Base-by-base conservation (phyloP, 768 basidiomycete species). In the Trametes cingulata region DNA sequence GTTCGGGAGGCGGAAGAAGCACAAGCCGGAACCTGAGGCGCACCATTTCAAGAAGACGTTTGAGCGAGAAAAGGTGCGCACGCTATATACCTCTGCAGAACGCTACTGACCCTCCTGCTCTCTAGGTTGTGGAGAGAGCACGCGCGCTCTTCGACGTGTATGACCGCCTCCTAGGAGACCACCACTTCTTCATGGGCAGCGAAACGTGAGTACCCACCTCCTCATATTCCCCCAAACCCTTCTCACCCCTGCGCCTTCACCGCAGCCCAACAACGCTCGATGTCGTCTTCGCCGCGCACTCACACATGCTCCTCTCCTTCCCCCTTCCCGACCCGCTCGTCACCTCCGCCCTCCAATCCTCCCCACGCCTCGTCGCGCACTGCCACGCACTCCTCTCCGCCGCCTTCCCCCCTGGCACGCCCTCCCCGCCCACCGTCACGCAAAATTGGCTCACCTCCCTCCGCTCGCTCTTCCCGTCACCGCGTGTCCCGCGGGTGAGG, bases 231-330 rank as follows among this genome's bases (percentile, higher is more conserved):
- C 56, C n/a, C 9, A 24, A 37, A 6, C 22, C 22, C 58, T 52
- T 12, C 49, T 9, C 29, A 27, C 46, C 37, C 14, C 41, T 13
- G 42, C 12, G 6, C 41, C 9, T 43, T 54, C 48, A 20, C 36
- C 19, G 29, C 53, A 93, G 90, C 46, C 80, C 80, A 13, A 84
- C 87, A 1, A 78, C 80, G 5, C 71, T 91, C 17, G 91, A 93
- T 61, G 69, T 88, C 22, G 69, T 84, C 37, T 73, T 92, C 19
- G 87, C 91, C 17, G 82, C 90, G 6, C 87, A 91, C 62, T 75
- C 87, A 25, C 77, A 90, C 33, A 75, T 91, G 33, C 73, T 92
- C 3, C 61, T 78, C 3, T 72, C 80, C 45, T 81, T 86, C 6
- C 80, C 83, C 37, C 86, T 85, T 56, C 85, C 88, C 1, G 85